These are phyloP conservation scores for Trametes coccinea DNA, from an alignment of 768 basidiomycete genomes.

Conservation along the genomic window DNA sequence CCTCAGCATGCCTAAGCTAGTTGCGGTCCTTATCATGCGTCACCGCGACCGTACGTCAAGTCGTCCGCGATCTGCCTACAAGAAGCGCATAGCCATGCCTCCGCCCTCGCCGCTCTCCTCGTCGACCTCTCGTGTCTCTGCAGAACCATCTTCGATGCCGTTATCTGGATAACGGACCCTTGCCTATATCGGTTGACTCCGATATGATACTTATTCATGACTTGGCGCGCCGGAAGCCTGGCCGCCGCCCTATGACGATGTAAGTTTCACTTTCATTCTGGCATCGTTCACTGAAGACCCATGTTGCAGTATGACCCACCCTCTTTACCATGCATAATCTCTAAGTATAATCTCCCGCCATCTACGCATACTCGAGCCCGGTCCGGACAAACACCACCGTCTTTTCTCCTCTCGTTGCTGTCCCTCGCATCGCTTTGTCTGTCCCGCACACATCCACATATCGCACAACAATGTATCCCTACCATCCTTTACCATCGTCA, in stretches of 20 bases:
- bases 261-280: neutral
- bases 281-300: neutral
- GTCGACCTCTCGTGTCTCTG: neutral
- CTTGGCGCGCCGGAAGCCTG: neutral
- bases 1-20: slow-evolving; percentile 28
- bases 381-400: neutral
- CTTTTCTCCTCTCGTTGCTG: slow-evolving; percentile 5
- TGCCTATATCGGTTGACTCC: neutral
- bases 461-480: slow-evolving; percentile 12
- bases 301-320: slow-evolving; percentile 7
- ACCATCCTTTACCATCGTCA: neutral
- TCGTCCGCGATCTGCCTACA: slow-evolving; percentile 21
- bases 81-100: neutral
- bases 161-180: slow-evolving; percentile 12
- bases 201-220: slow-evolving; percentile 12
- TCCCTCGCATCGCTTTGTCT: slow-evolving; percentile 15
- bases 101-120: slow-evolving; percentile 14
- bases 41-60: slow-evolving; percentile 25
- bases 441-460: neutral
- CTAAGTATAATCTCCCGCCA: slow-evolving; percentile 13
- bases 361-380: slow-evolving; percentile 4
- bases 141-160: neutral
- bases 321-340: slow-evolving; percentile 20
- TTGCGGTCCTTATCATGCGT: slow-evolving; percentile 31
- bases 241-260: slow-evolving; percentile 16